These are phyloP conservation scores for Bipolaris sorokiniana DNA, from an alignment of 2,329 filamentous ascomycete genomes.

Conservation along the genomic window DNA sequence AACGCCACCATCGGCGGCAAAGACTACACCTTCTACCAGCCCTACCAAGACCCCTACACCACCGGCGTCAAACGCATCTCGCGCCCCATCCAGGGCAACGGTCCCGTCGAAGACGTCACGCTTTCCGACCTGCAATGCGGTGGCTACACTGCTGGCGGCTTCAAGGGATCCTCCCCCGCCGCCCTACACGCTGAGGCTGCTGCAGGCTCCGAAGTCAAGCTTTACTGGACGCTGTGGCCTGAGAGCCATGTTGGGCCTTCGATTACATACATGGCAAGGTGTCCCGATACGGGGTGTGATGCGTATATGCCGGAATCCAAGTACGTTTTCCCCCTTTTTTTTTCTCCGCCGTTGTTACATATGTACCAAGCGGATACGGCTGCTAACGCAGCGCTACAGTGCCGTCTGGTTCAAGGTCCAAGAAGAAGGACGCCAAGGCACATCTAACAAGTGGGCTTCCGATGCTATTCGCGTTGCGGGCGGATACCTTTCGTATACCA, in stretches of 20 bases:
- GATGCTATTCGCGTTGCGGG: conserved; percentile 54
- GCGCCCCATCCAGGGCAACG: conserved; percentile 64
- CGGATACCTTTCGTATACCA: conserved; percentile 58
- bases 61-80: conserved; percentile 57
- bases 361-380: no score
- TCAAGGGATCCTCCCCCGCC: conserved; percentile 60
- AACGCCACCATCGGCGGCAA: conserved; percentile 44
- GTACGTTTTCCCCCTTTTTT: conserved; percentile 26
- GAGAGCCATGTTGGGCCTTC: conserved; percentile 60
- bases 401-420: conserved; percentile 65
- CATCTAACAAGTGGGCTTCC: conserved; percentile 58
- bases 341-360: no score
- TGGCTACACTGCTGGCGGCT: conserved; percentile 58
- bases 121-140: conserved; percentile 64
- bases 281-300: conserved; percentile 60
- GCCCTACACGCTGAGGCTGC: conserved; percentile 60
- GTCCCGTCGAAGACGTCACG: conserved; percentile 62
- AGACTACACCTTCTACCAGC: conserved; percentile 45
- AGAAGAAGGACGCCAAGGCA: conserved; percentile 58
- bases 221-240: conserved; percentile 62
- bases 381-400: conserved; percentile 12
- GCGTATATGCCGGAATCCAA: conserved; percentile 55
- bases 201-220: conserved; percentile 60
- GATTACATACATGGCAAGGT: conserved; percentile 66
- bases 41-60: conserved; percentile 45